phyloP scores from a whole-genome alignment of 2,329 filamentous ascomycete genomes.

The Coniella vitis region DNA sequence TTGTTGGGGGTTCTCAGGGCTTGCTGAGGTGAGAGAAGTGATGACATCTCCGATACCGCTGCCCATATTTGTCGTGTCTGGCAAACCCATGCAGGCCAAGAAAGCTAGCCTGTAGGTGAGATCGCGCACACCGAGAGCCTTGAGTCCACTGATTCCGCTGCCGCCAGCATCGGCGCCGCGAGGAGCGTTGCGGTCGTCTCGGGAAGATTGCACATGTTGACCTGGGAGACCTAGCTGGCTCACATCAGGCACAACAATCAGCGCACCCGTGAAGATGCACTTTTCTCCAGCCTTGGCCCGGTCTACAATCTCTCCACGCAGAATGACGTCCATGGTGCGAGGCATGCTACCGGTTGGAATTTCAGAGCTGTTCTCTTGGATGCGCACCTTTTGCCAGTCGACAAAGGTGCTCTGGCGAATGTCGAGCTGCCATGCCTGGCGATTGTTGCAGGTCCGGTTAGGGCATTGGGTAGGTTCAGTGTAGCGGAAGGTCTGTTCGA shows the following conservation, averaged over 20 bases:
- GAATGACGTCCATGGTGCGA: constrained; percentile 91
- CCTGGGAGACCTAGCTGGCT: constrained; percentile 91
- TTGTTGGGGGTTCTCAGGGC: constrained; percentile 67
- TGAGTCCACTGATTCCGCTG: constrained; percentile 78
- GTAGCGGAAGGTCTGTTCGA: constrained; percentile 96
- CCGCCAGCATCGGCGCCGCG: constrained; percentile 77
- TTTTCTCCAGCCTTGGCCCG: constrained; percentile 96
- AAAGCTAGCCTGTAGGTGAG: constrained; percentile 96
- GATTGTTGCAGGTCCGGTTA: constrained; percentile 79
- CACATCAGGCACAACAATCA: constrained; percentile 95
- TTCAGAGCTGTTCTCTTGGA: constrained; percentile 97
- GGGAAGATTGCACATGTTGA: constrained; percentile 70
- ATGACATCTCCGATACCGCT: constrained; percentile 80
- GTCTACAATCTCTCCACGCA: constrained; percentile 95
- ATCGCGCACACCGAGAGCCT: constrained; percentile 88
- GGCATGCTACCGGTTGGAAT: constrained; percentile 99
- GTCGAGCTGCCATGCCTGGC: constrained; percentile 90
- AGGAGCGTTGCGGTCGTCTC: constrained; percentile 68
- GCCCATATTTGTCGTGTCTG: constrained; percentile 76
- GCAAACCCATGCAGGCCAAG: constrained; percentile 90
- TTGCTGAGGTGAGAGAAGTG: constrained; percentile 70
- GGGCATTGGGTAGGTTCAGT: constrained; percentile 96
- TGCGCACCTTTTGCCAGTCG: constrained; percentile 97
- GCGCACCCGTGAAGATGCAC: constrained; percentile 91
- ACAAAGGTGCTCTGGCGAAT: constrained; percentile 96